Conservation (phyloP, 2,329 filamentous ascomycete species). For the Fusarium keratoplasticum region DNA sequence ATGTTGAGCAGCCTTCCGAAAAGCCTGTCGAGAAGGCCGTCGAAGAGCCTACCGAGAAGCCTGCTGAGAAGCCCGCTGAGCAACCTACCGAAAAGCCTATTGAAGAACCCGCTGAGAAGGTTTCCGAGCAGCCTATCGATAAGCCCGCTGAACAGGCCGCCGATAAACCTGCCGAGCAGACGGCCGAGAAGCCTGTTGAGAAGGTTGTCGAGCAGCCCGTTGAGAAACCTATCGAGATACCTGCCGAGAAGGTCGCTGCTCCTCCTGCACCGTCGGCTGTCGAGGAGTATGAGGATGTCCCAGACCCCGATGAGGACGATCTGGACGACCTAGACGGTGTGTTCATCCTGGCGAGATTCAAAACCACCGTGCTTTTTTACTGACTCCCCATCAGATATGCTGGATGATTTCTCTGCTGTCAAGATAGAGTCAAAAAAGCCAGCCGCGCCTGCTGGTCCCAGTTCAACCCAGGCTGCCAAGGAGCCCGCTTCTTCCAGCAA, state of each 20-base stretch:
- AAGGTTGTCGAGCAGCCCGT: neutral
- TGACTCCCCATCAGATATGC: conserved; percentile 73
- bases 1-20: conserved; percentile 11
- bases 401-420: conserved; percentile 86
- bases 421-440: conserved; percentile 57
- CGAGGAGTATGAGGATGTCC: conserved; percentile 65
- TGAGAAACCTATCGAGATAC: neutral
- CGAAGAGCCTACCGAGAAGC: neutral
- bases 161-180: neutral
- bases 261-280: neutral
- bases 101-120: neutral
- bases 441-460: conserved; percentile 43
- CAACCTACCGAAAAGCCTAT: neutral
- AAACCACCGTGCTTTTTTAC: neutral
- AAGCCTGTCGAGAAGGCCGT: neutral
- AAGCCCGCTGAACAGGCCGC: neutral
- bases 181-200: neutral
- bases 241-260: neutral
- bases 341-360: neutral
- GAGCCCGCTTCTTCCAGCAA: conserved; percentile 46
- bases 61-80: neutral
- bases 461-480: conserved; percentile 48
- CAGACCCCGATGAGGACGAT: conserved; percentile 93
- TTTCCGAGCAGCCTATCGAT: neutral
- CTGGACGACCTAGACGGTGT: conserved; percentile 90